These are phyloP conservation scores for Colletotrichum tabaci DNA, from an alignment of 2,329 filamentous ascomycete genomes.

Conservation along the genomic window DNA sequence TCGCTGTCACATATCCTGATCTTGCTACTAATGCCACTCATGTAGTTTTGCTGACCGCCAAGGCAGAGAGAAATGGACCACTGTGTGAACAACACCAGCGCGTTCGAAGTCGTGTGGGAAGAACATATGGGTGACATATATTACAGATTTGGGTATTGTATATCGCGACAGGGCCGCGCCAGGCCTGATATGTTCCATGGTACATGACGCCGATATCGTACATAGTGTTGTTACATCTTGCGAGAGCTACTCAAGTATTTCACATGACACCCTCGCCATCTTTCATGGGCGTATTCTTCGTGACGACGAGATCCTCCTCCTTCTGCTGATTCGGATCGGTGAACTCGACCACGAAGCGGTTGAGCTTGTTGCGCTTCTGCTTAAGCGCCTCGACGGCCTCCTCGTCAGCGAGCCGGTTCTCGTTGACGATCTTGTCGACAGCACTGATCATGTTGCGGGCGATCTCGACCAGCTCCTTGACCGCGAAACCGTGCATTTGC, in stretches of 20 bases:
- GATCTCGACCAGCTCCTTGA: slow-evolving; percentile 60
- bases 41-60: background rate
- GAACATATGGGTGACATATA: background rate
- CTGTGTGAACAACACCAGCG: background rate
- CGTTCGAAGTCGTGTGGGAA: too few species aligned
- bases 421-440: slow-evolving; percentile 60
- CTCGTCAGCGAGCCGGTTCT: slow-evolving; percentile 55
- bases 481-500: slow-evolving; percentile 50
- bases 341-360: slow-evolving; percentile 46
- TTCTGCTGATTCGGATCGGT: slow-evolving; percentile 40
- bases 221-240: background rate
- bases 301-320: background rate
- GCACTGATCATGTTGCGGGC: slow-evolving; percentile 62
- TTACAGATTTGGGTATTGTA: slow-evolving; percentile 10
- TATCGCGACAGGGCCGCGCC: background rate
- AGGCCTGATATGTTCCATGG: background rate
- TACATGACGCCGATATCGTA: slow-evolving; percentile 13
- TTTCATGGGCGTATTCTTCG: background rate
- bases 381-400: slow-evolving; percentile 52
- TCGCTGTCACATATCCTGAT: background rate
- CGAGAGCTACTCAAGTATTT: background rate
- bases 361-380: slow-evolving; percentile 49
- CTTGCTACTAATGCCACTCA: background rate
- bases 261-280: background rate
- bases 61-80: background rate